Base-by-base conservation (phyloP, 306 rosid genomes). In the Hippophae gyantsensis region DNA sequence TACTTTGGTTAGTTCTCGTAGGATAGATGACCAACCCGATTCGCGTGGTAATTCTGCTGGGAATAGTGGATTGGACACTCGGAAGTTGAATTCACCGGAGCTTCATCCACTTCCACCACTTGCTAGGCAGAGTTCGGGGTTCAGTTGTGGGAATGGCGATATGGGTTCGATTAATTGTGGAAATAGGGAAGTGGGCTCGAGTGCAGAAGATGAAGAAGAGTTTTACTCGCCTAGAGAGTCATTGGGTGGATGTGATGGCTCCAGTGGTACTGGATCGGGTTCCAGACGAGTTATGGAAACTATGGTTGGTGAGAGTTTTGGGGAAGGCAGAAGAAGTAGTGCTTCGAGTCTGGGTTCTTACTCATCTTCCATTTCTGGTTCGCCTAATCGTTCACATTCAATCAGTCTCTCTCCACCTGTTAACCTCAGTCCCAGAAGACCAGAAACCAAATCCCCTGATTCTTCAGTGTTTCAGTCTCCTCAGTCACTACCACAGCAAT, bases 191-290 rank as follows among this genome's bases (percentile, higher is more conserved):
- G 64, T 45, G 72, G 62, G 41, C 51, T 55, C 74, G 7, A 68
- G 64, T 9, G 73, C 65, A 13, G 77, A 65, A 7, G 87, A 86
- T 0, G 97, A 78, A 7, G 97, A 86, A 13, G 95, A 79, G 76
- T 89, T 89, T 43, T 89, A 84, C 76, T 89, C 97, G 3, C 97
- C 97, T 6, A 84, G 82, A 73, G 94, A 87, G 46, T 89, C 97
- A 45, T 61, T 76, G 26, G 78, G 74, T 9, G 86, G 76, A 1
- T 54, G 60, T 2, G 69, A 70, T 6, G 50, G 75, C 65, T 52
- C 55, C 44, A 58, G 43, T 2, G 65, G 61, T 12, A 74, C 67
- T 10, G 95, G 89, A 64, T 86, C 95, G 46, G 84, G 86, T 64
- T 89, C 97, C 6, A 69, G 88, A 50, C 72, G 88, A 75, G 69